phyloP scores from a whole-genome alignment of 441 rosid genomes.

The Adansonia grandidieri region DNA sequence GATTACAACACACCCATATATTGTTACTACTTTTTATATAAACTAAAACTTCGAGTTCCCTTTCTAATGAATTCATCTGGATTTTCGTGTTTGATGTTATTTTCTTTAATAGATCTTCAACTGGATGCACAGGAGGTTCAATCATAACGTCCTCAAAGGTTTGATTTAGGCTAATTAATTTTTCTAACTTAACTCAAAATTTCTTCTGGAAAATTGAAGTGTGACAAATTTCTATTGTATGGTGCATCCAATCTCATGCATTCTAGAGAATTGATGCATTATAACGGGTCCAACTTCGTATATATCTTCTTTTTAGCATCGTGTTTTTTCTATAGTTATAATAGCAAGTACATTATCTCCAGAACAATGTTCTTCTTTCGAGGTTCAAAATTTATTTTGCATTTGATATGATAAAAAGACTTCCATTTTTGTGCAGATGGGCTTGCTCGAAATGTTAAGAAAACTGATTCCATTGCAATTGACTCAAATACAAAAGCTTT shows the following conservation, averaged over 20 bases:
- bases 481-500: conserved; percentile 63
- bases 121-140: conserved; percentile 46
- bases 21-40: background rate
- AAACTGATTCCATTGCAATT: conserved; percentile 52
- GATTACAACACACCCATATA: background rate
- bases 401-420: background rate
- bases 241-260: background rate
- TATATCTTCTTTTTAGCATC: background rate
- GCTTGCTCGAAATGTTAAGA: conserved; percentile 51
- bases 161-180: background rate
- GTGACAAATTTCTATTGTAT: background rate
- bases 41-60: background rate
- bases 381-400: background rate
- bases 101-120: conserved; percentile 50
- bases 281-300: background rate
- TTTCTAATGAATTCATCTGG: conserved; percentile 20
- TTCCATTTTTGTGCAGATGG: conserved; percentile 41
- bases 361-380: background rate
- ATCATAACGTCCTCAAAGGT: conserved; percentile 35
- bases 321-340: background rate
- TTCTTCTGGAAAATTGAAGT: background rate
- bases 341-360: background rate
- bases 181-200: background rate
- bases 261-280: background rate
- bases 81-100: conserved; percentile 9